Evolutionary conservation across 768 basidiomycete genomes (phyloP).

Genomic region (Daedalea quercina): DNA sequence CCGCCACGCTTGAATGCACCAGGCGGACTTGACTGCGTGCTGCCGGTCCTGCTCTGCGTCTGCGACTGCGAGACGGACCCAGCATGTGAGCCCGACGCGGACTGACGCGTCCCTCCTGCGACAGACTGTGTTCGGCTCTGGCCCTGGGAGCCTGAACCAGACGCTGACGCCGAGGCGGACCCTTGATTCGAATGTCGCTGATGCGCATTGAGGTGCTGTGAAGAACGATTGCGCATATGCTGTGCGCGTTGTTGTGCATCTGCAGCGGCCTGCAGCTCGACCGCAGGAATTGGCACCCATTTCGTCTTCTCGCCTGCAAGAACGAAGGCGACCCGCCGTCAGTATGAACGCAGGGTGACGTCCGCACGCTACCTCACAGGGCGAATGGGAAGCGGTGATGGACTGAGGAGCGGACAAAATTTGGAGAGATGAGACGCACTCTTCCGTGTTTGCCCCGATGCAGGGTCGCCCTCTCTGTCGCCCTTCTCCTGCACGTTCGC

Average conservation of each 20-base stretch:
- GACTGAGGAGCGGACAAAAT: neutral
- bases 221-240: conserved; percentile 15
- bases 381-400: conserved; percentile 1
- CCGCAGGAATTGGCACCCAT: conserved; percentile 53
- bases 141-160: conserved; percentile 25
- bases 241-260: conserved; percentile 28
- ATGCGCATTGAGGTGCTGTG: conserved; percentile 11
- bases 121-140: conserved; percentile 32
- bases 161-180: conserved; percentile 16
- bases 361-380: neutral
- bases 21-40: conserved; percentile 44
- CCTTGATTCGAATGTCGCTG: conserved; percentile 2
- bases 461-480: conserved; percentile 15
- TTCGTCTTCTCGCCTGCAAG: conserved; percentile 46
- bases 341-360: conserved; percentile 1
- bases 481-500: conserved; percentile 16
- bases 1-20: conserved; percentile 31
- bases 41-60: conserved; percentile 37
- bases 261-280: conserved; percentile 48
- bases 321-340: neutral
- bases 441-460: conserved; percentile 28
- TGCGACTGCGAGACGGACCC: conserved; percentile 37
- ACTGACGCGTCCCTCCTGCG: conserved; percentile 6
- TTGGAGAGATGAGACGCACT: conserved; percentile 25
- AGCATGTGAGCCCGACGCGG: conserved; percentile 16